Base-by-base conservation (phyloP, 495 filamentous ascomycete species). In the Choiromyces venosus region DNA sequence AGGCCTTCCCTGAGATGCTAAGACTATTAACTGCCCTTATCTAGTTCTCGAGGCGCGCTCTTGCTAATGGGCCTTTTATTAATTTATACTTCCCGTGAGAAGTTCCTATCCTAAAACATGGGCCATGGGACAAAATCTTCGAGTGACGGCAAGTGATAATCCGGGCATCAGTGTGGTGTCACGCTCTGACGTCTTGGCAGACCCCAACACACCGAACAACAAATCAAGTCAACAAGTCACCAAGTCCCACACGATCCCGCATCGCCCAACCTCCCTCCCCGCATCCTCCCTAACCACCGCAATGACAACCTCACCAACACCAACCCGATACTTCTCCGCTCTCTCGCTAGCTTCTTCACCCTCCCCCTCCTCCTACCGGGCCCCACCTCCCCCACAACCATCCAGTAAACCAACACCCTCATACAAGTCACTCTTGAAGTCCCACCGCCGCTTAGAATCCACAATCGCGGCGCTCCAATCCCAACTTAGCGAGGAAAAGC, bases 351-450 rank as follows among this genome's bases (percentile, higher is more conserved):
- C 25, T 16, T 33, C 52, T 5, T 61, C 52, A 12, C 46, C 46
- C 46, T 56, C 46, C 9, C 21, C 46, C n/a, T 56, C 46, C 46
- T 56, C 46, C 46, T n/a, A 29, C 21, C 46, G n/a, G 46, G 46
- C 8, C n/a, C 46, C 46, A 3, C 46, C 46, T 61, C 52, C 10
- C 29, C 25, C 52, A 29, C 52, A 61, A 61, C 33, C 52, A 33
- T 61, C 52, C 52, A 14, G 25, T 33, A 61, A 61, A 61, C 52
- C 25, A 25, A 33, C 12, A 16, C 52, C 52, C 52, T 61, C 52
- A 29, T 77, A 77, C 61, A 65, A 42, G 19, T 74, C 69, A 1
- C 74, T 77, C 8, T 67, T 73, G 21, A 77, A 77, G 67, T 77
- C 74, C 6, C 67, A 77, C 33, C 71, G 46, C 25, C 74, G 72